These are phyloP conservation scores for Phyllostachys edulis DNA, from an alignment of 176 grass and related monocot species.

Conservation along the genomic window DNA sequence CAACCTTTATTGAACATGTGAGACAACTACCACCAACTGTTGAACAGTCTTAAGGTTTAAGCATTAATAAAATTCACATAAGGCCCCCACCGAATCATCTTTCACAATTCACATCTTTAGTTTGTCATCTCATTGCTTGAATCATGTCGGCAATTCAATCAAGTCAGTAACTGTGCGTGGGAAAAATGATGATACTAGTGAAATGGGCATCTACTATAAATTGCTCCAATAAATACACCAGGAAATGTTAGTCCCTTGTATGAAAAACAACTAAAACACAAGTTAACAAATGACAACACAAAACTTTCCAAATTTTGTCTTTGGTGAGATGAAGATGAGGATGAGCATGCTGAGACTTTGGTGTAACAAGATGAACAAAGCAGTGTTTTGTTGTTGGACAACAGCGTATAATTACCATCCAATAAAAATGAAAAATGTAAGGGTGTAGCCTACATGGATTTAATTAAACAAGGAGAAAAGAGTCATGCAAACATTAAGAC, in stretches of 20 bases:
- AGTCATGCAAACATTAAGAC: background rate
- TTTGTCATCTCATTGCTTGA: background rate
- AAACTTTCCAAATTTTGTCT: background rate
- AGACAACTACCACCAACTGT: background rate
- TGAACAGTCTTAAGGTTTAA: conserved; percentile 31
- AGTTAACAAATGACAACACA: background rate
- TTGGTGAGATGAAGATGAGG: background rate
- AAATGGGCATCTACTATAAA: too few species aligned
- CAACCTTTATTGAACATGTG: conserved; percentile 10
- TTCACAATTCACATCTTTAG: background rate
- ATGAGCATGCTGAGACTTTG: background rate
- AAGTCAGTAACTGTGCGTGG: background rate
- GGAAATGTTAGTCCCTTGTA: too few species aligned
- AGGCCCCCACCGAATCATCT: background rate
- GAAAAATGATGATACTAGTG: too few species aligned
- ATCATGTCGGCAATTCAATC: background rate
- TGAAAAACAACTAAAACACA: background rate
- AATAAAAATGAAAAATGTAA: background rate
- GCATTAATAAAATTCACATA: conserved; percentile 22
- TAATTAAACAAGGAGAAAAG: background rate
- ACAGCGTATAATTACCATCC: background rate
- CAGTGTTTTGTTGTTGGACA: background rate
- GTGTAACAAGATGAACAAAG: conserved; percentile 16
- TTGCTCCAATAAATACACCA: too few species aligned
- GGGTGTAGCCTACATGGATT: background rate